Evolutionary conservation across 208 protist species (phyloP), one percentile per base, ranked within the genome.

Genomic region (Leptomonas pyrrhocoris): DNA sequence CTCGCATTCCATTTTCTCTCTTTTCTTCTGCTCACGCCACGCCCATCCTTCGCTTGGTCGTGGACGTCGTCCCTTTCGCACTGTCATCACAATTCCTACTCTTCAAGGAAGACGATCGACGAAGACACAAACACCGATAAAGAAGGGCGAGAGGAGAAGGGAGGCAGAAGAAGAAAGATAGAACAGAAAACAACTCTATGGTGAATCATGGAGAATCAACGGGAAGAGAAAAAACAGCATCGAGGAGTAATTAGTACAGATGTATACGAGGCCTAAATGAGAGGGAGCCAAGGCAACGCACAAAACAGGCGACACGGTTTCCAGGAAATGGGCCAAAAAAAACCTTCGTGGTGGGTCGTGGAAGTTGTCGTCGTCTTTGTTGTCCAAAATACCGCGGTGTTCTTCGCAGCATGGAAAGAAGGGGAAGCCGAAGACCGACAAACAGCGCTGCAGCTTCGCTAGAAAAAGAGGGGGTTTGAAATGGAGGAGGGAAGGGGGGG

Each of bases 211-310:
- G 56, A 13, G 23, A 25, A 54, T 7, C 49, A 34, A 18, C 38
- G 25, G 45, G 21, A 4, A 38, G 51, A 19, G n/a, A 25, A 23
- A 49, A 48, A 51, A 69, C 21, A 25, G 50, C 27, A 48, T 23
- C 28, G 62, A 40, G 55, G 27, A 27, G 45, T 46, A 62, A 62
- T 46, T 55, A 45, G 60, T 66, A 66, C 60, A 66, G 46, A 45
- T 53, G 28, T 55, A 66, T 55, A 38, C 46, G 21, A 25, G 15
- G 34, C 2, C 30, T 8, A 55, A 19, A n/a, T 45, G 3, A 3
- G 55, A 55, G 18, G 28, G n/a, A 38, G 27, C 2, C 19, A 50
- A 15, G 30, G 13, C 16, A 61, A 16, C 23, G 56, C 13, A 56
- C 55, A 55, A 51, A 42, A 42, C 6, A 42, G 13, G 6, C 13